Evolutionary conservation across 2,329 filamentous ascomycete species (phyloP).

Genomic region (Clarireedia homoeocarpa): DNA sequence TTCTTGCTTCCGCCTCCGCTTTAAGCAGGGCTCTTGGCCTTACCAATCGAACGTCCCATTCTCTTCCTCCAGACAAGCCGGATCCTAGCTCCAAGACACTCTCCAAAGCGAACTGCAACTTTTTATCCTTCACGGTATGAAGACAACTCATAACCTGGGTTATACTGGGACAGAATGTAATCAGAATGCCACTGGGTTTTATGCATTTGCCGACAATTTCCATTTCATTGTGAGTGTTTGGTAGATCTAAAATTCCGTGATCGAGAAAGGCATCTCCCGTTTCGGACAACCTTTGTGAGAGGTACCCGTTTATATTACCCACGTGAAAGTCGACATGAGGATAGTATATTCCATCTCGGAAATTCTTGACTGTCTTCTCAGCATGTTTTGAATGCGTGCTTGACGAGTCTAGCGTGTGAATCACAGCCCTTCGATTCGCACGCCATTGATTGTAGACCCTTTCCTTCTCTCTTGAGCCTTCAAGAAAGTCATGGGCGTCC

Average conservation of each 20-base stretch:
- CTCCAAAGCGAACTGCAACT: slow-evolving; percentile 48
- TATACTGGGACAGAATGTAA: slow-evolving; percentile 69
- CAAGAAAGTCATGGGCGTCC: background rate
- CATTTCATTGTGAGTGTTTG: slow-evolving; percentile 47
- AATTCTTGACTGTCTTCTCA: slow-evolving; percentile 55
- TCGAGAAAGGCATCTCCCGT: slow-evolving; percentile 53
- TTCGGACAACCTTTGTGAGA: slow-evolving; percentile 43
- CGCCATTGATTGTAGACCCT: slow-evolving; percentile 20
- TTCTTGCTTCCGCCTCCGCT: slow-evolving; percentile 10
- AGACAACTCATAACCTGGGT: slow-evolving; percentile 67
- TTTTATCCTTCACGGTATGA: slow-evolving; percentile 42
- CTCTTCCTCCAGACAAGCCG: slow-evolving; percentile 43
- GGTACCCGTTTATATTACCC: slow-evolving; percentile 56
- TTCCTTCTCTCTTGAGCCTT: too few relatives aligned
- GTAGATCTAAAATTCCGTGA: slow-evolving; percentile 68
- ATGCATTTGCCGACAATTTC: slow-evolving; percentile 48
- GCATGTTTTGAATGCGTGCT: slow-evolving; percentile 56
- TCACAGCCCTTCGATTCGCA: slow-evolving; percentile 51
- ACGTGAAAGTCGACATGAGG: slow-evolving; percentile 67
- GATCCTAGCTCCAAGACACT: slow-evolving; percentile 51
- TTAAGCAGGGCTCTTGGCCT: slow-evolving; percentile 24
- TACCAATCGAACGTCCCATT: slow-evolving; percentile 55
- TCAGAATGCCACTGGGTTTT: slow-evolving; percentile 54
- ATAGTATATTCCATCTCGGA: slow-evolving; percentile 62
- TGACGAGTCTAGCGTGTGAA: slow-evolving; percentile 67